Evolutionary conservation across 2,329 filamentous ascomycete species (phyloP), one percentile per base, ranked within the genome.

Genomic region (Pseudogymnoascus sp.): DNA sequence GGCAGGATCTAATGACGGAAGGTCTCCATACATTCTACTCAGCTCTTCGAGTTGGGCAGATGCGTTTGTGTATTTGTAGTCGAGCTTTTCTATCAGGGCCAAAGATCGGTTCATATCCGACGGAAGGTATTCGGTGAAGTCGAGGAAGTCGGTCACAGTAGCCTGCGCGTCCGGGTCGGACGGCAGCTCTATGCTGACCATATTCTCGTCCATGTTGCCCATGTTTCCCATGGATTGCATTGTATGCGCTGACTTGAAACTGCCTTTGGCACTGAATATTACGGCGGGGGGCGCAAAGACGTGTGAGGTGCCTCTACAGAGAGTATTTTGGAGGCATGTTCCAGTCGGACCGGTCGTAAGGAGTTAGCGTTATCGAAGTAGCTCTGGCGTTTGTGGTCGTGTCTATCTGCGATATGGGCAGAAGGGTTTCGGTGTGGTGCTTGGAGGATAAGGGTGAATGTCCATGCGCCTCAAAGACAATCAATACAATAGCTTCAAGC

Each of bases 131-230:
- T 89, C 86, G 67, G 84, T 87, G 66, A 85, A 86, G 61, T 87
- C 84, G 71, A 88, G 81, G 70, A 87, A 88, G 72, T 88, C 85
- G 64, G 83, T 87, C 15, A 87, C 81, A n/a, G 85, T 87, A 5
- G 86, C 84, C 68, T 87, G 84, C 27, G 84, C 84, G 75, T 88
- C 86, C 5, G 85, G 85, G 65, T 88, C 85, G 60, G 80, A 78
- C 66, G 71, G 70, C 21, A 70, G 60, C 55, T 72, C 69, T 39
- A 72, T 62, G 3, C 61, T 61, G 18, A 72, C 71, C 63, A 72
- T 65, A 59, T 65, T 68, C 15, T 61, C 67, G 61, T 70, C 69
- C 39, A 72, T 60, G 59, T 68, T 70, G 18, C 65, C 64, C 68
- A 72, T 70, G 8, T 65, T 39, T 13, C 37, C 7, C 37, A 39